A percentile compares a stretch with the other conserved stretches of the same genome.
These are phyloP conservation scores for Globisporangium solare DNA, from an alignment of 352 stramenopile genomes.

Conservation along the genomic window DNA sequence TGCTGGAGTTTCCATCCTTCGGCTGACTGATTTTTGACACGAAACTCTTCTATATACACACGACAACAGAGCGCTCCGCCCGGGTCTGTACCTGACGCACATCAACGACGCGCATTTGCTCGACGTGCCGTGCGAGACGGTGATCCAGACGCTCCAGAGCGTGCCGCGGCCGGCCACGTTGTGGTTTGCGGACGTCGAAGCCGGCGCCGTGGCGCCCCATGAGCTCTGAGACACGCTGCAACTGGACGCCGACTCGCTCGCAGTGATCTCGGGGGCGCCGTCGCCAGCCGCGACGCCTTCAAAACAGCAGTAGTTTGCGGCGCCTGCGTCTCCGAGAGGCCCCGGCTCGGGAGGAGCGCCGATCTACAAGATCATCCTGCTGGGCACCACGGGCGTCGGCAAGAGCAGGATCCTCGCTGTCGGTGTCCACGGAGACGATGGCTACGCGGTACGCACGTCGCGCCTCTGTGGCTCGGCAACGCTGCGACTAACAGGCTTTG, in stretches of 20 bases:
- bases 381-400: constrained; percentile 71
- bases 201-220: constrained; percentile 68
- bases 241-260: constrained; percentile 27
- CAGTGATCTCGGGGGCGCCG: constrained; percentile 8
- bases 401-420: constrained; percentile 78
- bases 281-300: constrained; percentile 3
- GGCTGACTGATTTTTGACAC: background rate
- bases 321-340: background rate
- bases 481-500: too few relatives aligned
- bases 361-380: constrained; percentile 76
- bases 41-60: background rate
- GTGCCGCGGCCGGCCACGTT: constrained; percentile 53
- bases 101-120: constrained; percentile 72
- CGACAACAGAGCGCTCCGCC: constrained; percentile 43
- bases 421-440: constrained; percentile 44
- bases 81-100: constrained; percentile 77
- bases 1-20: background rate
- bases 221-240: constrained; percentile 63
- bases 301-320: constrained; percentile 2
- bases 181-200: constrained; percentile 73
- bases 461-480: background rate
- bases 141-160: constrained; percentile 61
- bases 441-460: constrained; percentile 29
- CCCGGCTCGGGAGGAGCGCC: constrained; percentile 1
- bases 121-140: constrained; percentile 53